Evolutionary conservation across 2,329 filamentous ascomycete species (phyloP).

Genomic region (Exophiala sp.): DNA sequence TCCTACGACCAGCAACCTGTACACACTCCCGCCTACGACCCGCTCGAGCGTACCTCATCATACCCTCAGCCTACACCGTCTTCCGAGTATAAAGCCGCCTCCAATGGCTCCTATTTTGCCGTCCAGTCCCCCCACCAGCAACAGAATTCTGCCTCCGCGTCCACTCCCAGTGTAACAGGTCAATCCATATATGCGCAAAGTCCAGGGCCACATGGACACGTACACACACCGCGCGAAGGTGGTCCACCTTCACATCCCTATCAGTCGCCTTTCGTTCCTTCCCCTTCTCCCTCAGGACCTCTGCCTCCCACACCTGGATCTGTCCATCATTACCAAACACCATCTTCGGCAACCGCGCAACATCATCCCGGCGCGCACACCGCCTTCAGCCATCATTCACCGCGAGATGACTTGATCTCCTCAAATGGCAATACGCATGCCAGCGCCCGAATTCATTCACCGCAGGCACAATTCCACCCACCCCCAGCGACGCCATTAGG

Average conservation of each 20-base stretch:
- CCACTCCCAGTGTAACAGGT: conserved; percentile 23
- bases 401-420: conserved; percentile 19
- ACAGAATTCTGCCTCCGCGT: conserved; percentile 22
- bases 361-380: conserved; percentile 16
- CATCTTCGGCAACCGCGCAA: conserved; percentile 15
- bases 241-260: conserved; percentile 19
- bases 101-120: conserved; percentile 26
- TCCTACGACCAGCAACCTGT: conserved; percentile 15
- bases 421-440: conserved; percentile 18
- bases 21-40: conserved; percentile 23
- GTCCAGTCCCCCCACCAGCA: conserved; percentile 27
- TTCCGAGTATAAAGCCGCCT: conserved; percentile 20
- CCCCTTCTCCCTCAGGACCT: conserved; percentile 22
- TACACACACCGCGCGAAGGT: conserved; percentile 25
- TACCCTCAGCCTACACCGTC: conserved; percentile 22
- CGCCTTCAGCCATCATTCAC: conserved; percentile 19
- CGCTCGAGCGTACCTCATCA: conserved; percentile 13
- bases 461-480: conserved; percentile 22
- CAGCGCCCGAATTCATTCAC: conserved; percentile 23
- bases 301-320: conserved; percentile 26
- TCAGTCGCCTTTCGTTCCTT: conserved; percentile 24
- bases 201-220: conserved; percentile 25
- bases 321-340: conserved; percentile 18
- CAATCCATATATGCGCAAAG: conserved; percentile 25
- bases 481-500: conserved; percentile 28